Percentiles rank a stretch among this genome's conserved stretches.
phyloP scores from a whole-genome alignment of 371 early-diverging fungal species.

The Umbelopsis sp. region DNA sequence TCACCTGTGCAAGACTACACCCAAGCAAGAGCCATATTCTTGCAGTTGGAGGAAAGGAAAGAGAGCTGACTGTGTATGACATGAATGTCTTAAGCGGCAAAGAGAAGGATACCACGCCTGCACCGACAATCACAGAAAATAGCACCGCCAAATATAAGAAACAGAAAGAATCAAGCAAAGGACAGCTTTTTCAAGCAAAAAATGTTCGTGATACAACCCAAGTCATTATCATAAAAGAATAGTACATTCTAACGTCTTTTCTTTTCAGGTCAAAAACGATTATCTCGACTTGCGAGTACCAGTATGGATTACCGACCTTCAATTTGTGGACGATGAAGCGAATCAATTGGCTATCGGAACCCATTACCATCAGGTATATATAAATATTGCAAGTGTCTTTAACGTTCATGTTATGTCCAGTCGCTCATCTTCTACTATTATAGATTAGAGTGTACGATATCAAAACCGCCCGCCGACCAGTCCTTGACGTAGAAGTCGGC shows the following conservation, averaged over 20 bases:
- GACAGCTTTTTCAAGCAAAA: conserved; percentile 64
- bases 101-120: conserved; percentile 21
- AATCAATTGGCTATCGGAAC: conserved; percentile 69
- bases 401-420: not conserved
- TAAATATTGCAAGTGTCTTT: not conserved
- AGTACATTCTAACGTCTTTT: not conserved
- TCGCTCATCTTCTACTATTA: not conserved
- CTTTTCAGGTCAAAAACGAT: conserved; percentile 64
- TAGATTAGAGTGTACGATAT: conserved; percentile 84
- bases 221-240: not conserved
- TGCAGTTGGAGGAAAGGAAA: conserved; percentile 87
- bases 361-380: conserved; percentile 69
- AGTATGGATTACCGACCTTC: conserved; percentile 86
- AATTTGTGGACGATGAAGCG: conserved; percentile 62
- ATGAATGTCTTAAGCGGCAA: conserved; percentile 38
- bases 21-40: conserved; percentile 67
- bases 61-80: conserved; percentile 83
- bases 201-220: conserved; percentile 51
- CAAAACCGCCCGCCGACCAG: conserved; percentile 69
- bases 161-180: conserved; percentile 45
- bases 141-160: conserved; percentile 39
- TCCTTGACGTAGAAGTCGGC: conserved; percentile 67
- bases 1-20: conserved; percentile 67
- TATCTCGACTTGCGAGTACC: conserved; percentile 82
- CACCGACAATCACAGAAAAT: conserved; percentile 19